Percentiles rank a stretch among this genome's conserved stretches.
These are phyloP conservation scores for Macrotyloma uniflorum DNA, from an alignment of 306 rosid genomes.

Conservation along the genomic window DNA sequence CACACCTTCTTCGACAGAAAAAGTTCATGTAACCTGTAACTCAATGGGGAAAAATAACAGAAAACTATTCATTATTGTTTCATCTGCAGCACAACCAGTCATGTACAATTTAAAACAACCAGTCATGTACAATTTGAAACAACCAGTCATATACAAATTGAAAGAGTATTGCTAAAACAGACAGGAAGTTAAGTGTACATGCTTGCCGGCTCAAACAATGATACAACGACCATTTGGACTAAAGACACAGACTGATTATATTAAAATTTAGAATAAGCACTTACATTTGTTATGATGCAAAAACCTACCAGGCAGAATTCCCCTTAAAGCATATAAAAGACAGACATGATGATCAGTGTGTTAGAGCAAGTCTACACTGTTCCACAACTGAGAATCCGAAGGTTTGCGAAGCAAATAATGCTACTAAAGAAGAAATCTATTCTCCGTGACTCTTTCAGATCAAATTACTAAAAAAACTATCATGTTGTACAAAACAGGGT, in stretches of 20 bases:
- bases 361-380: background rate
- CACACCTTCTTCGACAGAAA: background rate
- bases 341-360: background rate
- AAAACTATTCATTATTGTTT: background rate
- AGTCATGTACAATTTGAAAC: background rate
- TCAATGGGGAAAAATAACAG: background rate
- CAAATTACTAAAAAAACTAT: background rate
- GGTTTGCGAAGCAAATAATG: background rate
- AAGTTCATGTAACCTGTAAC: background rate
- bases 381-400: background rate
- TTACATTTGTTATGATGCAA: background rate
- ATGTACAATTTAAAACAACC: background rate
- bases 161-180: background rate
- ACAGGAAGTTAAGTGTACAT: background rate
- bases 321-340: slow-evolving; percentile 7
- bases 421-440: background rate
- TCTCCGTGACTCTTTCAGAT: background rate
- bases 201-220: background rate
- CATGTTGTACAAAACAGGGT: background rate
- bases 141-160: background rate
- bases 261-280: background rate
- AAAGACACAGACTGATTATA: background rate
- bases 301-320: background rate
- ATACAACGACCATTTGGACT: background rate
- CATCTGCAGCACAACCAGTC: background rate